Evolutionary conservation across 768 basidiomycete species (phyloP).

Genomic region (Mycena vitilis): DNA sequence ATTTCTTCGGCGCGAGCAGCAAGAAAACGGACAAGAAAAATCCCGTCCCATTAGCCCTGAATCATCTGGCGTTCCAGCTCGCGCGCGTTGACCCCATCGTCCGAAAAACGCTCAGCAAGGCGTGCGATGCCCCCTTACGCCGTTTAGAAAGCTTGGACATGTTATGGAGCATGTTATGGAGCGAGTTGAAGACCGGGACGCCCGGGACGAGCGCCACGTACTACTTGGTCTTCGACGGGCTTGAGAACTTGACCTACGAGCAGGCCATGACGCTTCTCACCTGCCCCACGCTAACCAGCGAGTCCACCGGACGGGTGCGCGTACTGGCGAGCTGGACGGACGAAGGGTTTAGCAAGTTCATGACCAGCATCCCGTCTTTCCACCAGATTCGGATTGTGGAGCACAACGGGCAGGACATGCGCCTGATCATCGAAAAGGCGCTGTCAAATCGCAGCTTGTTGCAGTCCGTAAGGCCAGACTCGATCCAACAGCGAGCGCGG

Average conservation of each 20-base stretch:
- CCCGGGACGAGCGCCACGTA: background rate
- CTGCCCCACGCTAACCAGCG: background rate
- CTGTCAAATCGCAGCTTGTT: background rate
- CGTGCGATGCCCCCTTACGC: background rate
- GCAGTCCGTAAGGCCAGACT: background rate
- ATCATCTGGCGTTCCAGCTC: background rate
- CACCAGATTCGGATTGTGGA: background rate
- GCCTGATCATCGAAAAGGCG: background rate
- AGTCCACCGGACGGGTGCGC: background rate
- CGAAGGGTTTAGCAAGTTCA: background rate
- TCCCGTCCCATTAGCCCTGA: background rate
- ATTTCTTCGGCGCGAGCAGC: background rate
- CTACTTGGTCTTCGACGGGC: slow-evolving; percentile 8
- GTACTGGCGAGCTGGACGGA: background rate
- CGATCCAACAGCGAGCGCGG: background rate
- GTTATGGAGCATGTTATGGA: background rate
- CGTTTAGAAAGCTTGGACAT: background rate
- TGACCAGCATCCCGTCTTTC: background rate
- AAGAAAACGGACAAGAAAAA: background rate
- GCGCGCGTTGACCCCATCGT: slow-evolving; percentile 1
- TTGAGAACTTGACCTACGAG: background rate
- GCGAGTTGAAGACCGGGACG: background rate
- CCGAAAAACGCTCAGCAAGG: background rate
- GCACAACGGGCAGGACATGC: slow-evolving; percentile 4
- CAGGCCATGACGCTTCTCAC: background rate